phyloP scores from a whole-genome alignment of 2,329 filamentous ascomycete species.

The Pyricularia grisea region DNA sequence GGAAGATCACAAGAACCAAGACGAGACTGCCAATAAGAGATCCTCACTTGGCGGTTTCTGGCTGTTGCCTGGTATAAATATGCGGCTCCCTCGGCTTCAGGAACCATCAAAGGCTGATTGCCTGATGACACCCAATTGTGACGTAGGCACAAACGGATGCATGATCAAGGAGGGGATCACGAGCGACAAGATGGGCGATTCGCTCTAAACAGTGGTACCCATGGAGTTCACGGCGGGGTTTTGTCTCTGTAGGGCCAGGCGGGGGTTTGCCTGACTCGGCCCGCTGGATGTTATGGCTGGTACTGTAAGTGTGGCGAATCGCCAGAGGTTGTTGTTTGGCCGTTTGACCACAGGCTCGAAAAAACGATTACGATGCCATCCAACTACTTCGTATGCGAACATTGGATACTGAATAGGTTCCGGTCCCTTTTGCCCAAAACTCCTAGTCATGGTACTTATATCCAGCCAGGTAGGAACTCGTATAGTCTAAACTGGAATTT shows the following conservation, averaged over 20 bases:
- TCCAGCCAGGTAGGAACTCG: no score
- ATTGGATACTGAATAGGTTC: not conserved
- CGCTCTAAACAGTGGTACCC: not conserved
- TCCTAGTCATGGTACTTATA: not conserved
- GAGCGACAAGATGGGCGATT: not conserved
- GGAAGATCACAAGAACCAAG: not conserved
- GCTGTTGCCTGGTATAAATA: not conserved
- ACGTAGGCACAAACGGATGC: not conserved
- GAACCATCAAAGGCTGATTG: not conserved
- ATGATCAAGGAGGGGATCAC: not conserved
- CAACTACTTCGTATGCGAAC: not conserved
- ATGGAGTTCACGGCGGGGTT: not conserved
- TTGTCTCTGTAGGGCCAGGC: not conserved
- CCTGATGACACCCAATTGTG: not conserved
- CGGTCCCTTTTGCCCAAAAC: not conserved
- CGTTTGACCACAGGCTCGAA: not conserved
- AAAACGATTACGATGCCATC: not conserved
- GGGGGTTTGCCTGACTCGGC: not conserved
- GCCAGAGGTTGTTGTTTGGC: not conserved
- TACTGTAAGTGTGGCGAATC: not conserved
- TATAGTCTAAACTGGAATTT: not conserved
- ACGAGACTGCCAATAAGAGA: not conserved
- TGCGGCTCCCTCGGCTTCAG: not conserved
- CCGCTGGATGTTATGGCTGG: not conserved
- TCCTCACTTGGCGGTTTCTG: not conserved